Base-by-base conservation (phyloP, 2,329 filamentous ascomycete genomes). In the Claviceps sp. region DNA sequence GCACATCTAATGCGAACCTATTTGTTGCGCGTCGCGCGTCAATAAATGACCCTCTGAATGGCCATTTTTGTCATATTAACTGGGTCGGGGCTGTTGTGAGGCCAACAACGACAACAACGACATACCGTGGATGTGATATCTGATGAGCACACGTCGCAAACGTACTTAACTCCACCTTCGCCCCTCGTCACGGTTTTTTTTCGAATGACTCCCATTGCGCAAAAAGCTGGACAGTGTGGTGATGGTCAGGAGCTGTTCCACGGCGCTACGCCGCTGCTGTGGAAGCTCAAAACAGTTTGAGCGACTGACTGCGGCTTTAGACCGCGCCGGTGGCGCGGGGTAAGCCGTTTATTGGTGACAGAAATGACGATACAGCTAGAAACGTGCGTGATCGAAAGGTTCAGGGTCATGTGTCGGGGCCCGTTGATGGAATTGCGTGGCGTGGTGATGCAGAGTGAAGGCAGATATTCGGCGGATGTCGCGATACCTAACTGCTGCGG, bases 51-150 rank as follows among this genome's bases (percentile, higher is more conserved):
- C 16, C 16, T 22, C 36, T 9, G 0, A 46, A 14, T 16, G 34
- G 3, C 17, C 14, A 43, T 13, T 23, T 22, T 20, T 6, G 13
- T 20, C 26, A 45, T 16, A 20, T 29, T 42, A 22, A 23, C 23
- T 39, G 43, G n/a, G 16, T 36, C 14, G 37, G 8, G 50, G 34
- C 50, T 53, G 50, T 51, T 42, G 50, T 47, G 22, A 49, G 55
- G 45, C 75, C 85, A 34, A 47, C 45, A 46, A 52, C 44, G 26
- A 34, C 14, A 29, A 42, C 49, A 23, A 49, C 56, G 45, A 75
- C 85, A 63, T 77, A 95, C 93, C 46, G 93, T 98, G 5, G 90
- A 93, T 46, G 93, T 98, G 59, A 98, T 95, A 67, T 98, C 93
- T 53, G 88, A 88, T 45, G 88, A 95, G 68, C 93, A 98, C 53